A percentile compares a stretch with the other conserved stretches of the same genome.
Conservation (phyloP, 2,329 filamentous ascomycete species). For the Trichothecium roseum region DNA sequence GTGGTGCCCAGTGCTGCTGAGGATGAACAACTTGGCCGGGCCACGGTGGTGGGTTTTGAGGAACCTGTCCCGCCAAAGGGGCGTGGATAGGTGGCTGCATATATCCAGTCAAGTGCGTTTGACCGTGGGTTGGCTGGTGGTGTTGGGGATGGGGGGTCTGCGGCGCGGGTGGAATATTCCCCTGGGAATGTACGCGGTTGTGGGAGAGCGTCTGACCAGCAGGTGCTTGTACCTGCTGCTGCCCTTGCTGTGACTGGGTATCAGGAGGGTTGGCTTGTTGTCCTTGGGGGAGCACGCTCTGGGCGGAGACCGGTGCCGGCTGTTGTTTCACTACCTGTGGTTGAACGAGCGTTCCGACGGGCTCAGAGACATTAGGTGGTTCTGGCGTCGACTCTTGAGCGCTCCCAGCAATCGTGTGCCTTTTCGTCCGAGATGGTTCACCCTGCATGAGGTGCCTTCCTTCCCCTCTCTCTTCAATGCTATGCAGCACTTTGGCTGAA, state of each 20-base stretch:
- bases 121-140: constrained; percentile 1
- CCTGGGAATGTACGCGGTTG: constrained; percentile 3
- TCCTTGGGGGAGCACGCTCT: no score
- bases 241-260: background rate
- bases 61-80: background rate
- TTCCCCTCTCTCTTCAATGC: no score
- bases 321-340: no score
- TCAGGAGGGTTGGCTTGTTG: background rate
- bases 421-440: constrained; percentile 3
- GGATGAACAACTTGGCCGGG: background rate
- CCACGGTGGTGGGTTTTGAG: background rate
- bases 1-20: background rate
- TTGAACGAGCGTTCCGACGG: no score
- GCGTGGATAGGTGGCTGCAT: background rate
- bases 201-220: constrained; percentile 3
- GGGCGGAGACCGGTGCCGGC: no score
- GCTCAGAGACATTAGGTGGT: constrained; percentile 3
- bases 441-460: no score
- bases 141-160: constrained; percentile 2
- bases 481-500: no score
- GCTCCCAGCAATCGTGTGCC: constrained; percentile 10
- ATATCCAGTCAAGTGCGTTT: background rate
- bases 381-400: constrained; percentile 4
- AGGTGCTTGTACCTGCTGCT: constrained; percentile 1
- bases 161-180: constrained; percentile 2